These are phyloP conservation scores for Sporothrix globosa DNA, from an alignment of 2,329 filamentous ascomycete species.

Conservation along the genomic window DNA sequence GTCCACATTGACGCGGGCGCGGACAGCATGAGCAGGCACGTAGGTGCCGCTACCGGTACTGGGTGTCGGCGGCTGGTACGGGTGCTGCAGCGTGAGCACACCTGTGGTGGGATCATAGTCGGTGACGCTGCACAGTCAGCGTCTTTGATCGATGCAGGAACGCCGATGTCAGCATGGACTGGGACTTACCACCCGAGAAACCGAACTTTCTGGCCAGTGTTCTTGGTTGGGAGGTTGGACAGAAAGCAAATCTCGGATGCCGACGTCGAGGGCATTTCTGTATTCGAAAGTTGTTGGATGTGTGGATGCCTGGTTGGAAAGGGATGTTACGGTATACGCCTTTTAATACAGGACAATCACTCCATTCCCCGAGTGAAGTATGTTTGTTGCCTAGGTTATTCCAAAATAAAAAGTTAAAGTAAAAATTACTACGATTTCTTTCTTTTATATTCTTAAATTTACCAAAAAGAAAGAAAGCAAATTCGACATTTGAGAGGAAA, in stretches of 20 bases:
- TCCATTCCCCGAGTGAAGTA: background rate
- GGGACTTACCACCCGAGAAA: slow-evolving; percentile 82
- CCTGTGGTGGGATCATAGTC: slow-evolving; percentile 59
- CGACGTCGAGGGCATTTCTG: slow-evolving; percentile 40
- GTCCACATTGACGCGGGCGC: slow-evolving; percentile 69
- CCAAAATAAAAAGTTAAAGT: background rate
- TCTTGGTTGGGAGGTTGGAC: slow-evolving; percentile 57
- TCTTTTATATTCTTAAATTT: no score
- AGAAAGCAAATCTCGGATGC: slow-evolving; percentile 69
- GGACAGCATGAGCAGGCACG: slow-evolving; percentile 40
- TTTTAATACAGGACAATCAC: background rate
- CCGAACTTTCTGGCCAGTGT: slow-evolving; percentile 76
- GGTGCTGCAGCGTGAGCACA: slow-evolving; percentile 68
- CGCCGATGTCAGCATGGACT: background rate
- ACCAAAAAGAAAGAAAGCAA: background rate
- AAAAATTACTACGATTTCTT: background rate
- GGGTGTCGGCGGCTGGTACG: slow-evolving; percentile 53
- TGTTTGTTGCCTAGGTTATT: no score
- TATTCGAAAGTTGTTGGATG: background rate
- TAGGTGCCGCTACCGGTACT: background rate
- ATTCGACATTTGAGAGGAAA: background rate
- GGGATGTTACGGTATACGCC: background rate
- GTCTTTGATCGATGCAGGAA: background rate
- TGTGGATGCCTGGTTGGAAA: background rate
- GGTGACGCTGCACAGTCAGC: slow-evolving; percentile 46